Conservation (phyloP, 495 filamentous ascomycete species). For the Aspergillus asperescens region DNA sequence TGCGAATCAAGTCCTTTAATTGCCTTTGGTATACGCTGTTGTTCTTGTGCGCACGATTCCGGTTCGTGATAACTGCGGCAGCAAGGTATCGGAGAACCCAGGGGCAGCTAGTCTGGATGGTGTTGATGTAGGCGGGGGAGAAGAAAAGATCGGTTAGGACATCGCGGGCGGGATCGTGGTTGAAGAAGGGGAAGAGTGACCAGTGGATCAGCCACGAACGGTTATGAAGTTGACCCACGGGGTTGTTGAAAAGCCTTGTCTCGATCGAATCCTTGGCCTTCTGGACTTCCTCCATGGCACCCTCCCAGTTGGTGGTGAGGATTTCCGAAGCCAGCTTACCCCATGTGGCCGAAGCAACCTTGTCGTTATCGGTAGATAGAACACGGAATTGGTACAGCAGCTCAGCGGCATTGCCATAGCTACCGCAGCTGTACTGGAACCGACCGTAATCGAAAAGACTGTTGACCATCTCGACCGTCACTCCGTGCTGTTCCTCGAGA, state of each 20-base stretch:
- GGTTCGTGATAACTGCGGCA: slow-evolving; percentile 93
- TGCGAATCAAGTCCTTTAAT: slow-evolving; percentile 89
- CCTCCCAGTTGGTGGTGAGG: slow-evolving; percentile 86
- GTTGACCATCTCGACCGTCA: slow-evolving; percentile 91
- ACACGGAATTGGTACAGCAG: slow-evolving; percentile 94
- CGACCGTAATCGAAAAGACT: slow-evolving; percentile 89
- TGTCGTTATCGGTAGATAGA: slow-evolving; percentile 95
- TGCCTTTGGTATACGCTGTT: slow-evolving; percentile 91
- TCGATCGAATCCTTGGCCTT: slow-evolving; percentile 94
- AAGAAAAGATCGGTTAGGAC: slow-evolving; percentile 92
- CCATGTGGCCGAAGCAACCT: slow-evolving; percentile 91
- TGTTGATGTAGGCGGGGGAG: slow-evolving; percentile 94
- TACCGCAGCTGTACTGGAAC: slow-evolving; percentile 94
- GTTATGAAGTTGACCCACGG: slow-evolving; percentile 86
- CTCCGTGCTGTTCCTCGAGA: slow-evolving; percentile 88
- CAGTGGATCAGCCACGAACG: slow-evolving; percentile 97
- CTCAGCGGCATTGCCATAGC: slow-evolving; percentile 81
- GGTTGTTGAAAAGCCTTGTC: slow-evolving; percentile 87
- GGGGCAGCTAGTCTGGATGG: slow-evolving; percentile 94
- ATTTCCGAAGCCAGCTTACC: slow-evolving; percentile 94
- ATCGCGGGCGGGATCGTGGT: slow-evolving; percentile 87
- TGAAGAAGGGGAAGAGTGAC: slow-evolving; percentile 98
- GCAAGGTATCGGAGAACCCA: slow-evolving; percentile 95
- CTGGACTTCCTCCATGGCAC: slow-evolving; percentile 89
- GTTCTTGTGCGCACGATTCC: slow-evolving; percentile 72